These are phyloP conservation scores for Pyricularia sp. DNA, from an alignment of 2,329 filamentous ascomycete genomes.

Conservation along the genomic window DNA sequence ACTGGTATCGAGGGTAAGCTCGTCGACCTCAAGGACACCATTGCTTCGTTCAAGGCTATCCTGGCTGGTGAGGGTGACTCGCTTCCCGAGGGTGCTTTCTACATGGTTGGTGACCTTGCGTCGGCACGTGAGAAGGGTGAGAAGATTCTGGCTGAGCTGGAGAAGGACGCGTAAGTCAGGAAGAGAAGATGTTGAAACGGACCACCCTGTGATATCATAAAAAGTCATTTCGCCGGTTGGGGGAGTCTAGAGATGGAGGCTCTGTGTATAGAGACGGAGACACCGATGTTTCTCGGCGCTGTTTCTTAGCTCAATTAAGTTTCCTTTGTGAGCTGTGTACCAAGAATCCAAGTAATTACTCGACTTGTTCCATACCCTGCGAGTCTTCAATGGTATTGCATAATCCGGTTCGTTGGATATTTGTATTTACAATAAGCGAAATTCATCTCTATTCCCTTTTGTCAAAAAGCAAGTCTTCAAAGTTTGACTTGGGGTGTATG, in stretches of 20 bases:
- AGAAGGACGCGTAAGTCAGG: conserved; percentile 35
- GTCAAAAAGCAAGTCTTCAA: neutral
- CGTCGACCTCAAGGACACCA: conserved; percentile 98
- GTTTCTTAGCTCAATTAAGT: conserved; percentile 41
- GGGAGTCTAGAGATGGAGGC: conserved; percentile 19
- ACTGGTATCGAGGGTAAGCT: conserved; percentile 91
- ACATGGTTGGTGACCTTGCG: conserved; percentile 96
- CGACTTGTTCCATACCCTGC: neutral
- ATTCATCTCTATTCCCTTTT: neutral
- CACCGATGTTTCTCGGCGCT: conserved; percentile 27
- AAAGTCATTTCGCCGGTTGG: conserved; percentile 12
- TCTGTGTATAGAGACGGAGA: conserved; percentile 46
- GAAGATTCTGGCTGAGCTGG: conserved; percentile 97
- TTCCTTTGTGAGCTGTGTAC: conserved; percentile 50
- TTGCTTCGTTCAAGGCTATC: conserved; percentile 93
- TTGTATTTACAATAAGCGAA: neutral
- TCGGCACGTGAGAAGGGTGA: conserved; percentile 93
- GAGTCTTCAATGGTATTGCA: neutral
- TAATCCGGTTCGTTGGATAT: neutral
- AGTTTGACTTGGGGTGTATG: too few relatives aligned
- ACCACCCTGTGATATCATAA: conserved; percentile 8
- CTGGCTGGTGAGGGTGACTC: conserved; percentile 89
- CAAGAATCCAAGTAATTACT: conserved; percentile 25
- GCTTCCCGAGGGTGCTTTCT: conserved; percentile 86
- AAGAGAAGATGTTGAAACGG: neutral